Evolutionary conservation across 495 filamentous ascomycete species (phyloP).

Genomic region (Penicillium atrosanguineum): DNA sequence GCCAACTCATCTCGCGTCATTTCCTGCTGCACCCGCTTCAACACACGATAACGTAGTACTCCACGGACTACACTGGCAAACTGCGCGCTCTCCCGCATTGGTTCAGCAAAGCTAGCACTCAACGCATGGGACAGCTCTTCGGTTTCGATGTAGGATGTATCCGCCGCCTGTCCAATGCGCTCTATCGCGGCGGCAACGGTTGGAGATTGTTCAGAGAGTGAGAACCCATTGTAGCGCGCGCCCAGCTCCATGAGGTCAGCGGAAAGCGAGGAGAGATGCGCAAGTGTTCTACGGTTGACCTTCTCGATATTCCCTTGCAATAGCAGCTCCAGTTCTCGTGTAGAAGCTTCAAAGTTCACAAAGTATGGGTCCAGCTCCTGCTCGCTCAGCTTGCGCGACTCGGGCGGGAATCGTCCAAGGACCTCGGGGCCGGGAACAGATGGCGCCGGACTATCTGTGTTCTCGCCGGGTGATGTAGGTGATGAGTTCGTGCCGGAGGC

Average conservation of each 20-base stretch:
- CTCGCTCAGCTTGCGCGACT: conserved; percentile 71
- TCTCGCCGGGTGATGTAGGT: conserved; percentile 54
- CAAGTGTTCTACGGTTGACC: conserved; percentile 85
- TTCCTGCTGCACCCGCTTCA: conserved; percentile 94
- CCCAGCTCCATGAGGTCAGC: conserved; percentile 89
- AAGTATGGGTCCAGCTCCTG: conserved; percentile 95
- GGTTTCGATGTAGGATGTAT: conserved; percentile 93
- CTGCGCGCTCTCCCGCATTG: conserved; percentile 94
- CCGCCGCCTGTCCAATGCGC: conserved; percentile 88
- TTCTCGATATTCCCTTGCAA: conserved; percentile 92
- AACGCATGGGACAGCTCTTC: conserved; percentile 82
- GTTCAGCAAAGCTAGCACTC: conserved; percentile 89
- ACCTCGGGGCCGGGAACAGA: conserved; percentile 62
- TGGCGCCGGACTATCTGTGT: conserved; percentile 38
- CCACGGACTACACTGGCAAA: conserved; percentile 91
- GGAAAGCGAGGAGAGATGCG: conserved; percentile 76
- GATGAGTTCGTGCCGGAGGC: conserved; percentile 43
- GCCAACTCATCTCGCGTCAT: conserved; percentile 90
- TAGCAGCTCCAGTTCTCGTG: conserved; percentile 80
- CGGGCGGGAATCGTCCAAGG: conserved; percentile 80
- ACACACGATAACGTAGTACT: conserved; percentile 80
- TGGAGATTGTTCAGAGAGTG: conserved; percentile 82
- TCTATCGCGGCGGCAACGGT: conserved; percentile 93
- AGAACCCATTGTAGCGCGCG: conserved; percentile 94
- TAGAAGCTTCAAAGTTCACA: conserved; percentile 81